These are phyloP conservation scores for Lenzites betulinus DNA, from an alignment of 768 basidiomycete species.

Conservation along the genomic window DNA sequence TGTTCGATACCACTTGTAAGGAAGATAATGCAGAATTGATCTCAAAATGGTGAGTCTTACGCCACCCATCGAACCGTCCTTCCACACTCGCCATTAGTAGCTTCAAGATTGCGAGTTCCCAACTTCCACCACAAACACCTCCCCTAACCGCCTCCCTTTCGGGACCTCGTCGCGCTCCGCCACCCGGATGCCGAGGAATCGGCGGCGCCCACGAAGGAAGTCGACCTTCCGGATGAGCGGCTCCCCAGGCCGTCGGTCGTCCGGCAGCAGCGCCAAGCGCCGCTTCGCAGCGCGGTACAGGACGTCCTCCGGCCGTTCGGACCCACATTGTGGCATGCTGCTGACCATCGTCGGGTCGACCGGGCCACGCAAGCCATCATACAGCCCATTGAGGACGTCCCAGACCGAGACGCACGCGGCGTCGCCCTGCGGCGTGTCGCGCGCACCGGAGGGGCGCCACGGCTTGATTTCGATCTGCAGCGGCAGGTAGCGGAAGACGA, in stretches of 20 bases:
- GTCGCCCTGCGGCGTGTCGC: not conserved
- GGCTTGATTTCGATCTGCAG: conserved; percentile 37
- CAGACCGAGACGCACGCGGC: conserved; percentile 39
- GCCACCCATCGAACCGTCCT: too few relatives aligned
- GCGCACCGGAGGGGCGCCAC: conserved; percentile 10
- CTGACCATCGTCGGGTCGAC: not conserved
- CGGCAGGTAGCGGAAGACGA: conserved; percentile 36
- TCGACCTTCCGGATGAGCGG: not conserved
- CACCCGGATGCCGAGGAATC: conserved; percentile 1
- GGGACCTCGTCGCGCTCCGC: not conserved
- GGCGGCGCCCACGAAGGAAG: not conserved
- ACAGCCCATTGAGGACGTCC: conserved; percentile 52
- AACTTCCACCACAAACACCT: conserved; percentile 2
- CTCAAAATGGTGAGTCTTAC: too few relatives aligned
- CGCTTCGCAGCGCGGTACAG: not conserved
- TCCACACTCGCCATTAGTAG: too few relatives aligned
- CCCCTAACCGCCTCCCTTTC: not conserved
- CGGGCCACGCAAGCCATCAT: conserved; percentile 23
- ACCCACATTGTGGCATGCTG: not conserved
- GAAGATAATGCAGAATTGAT: too few relatives aligned
- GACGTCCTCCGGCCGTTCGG: not conserved
- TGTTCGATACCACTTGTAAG: too few relatives aligned
- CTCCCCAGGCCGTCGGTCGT: too few relatives aligned
- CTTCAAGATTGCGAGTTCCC: too few relatives aligned
- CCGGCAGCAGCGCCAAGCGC: not conserved